Conservation (phyloP, 2,329 filamentous ascomycete species). For the Alternaria atra region DNA sequence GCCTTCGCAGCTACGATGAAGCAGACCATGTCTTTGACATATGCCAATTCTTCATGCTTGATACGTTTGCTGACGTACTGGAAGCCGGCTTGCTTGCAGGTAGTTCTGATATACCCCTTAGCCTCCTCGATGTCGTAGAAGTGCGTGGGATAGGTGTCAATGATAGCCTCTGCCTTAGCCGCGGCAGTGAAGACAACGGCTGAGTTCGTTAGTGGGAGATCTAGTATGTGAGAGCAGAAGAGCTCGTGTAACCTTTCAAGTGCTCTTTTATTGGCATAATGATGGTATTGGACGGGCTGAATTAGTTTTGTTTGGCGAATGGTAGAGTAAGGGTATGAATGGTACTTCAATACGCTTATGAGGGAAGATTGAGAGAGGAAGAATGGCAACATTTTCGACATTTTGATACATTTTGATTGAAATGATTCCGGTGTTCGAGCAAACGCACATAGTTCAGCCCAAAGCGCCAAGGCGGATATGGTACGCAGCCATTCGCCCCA, state of each 20-base stretch:
- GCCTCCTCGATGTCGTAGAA: slow-evolving; percentile 16
- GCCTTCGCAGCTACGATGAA: slow-evolving; percentile 19
- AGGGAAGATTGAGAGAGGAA: background rate
- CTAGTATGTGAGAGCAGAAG: background rate
- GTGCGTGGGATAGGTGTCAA: slow-evolving; percentile 10
- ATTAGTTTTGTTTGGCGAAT: background rate
- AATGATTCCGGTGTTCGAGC: background rate
- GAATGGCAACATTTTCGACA: background rate
- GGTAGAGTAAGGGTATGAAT: background rate
- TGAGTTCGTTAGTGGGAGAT: background rate
- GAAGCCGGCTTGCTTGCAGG: background rate
- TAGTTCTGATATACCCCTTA: slow-evolving; percentile 5
- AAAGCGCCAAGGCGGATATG: background rate
- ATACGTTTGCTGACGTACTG: background rate
- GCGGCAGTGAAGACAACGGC: background rate
- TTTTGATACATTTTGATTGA: background rate
- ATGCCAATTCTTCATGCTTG: background rate
- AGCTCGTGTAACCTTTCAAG: background rate
- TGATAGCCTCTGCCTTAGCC: background rate
- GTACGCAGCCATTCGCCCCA: background rate
- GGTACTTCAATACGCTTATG: background rate
- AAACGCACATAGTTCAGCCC: background rate
- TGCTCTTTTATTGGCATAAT: background rate
- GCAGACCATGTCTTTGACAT: slow-evolving; percentile 13
- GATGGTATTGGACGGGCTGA: background rate